A percentile compares a stretch with the other conserved stretches of the same genome.
These are phyloP conservation scores for Fistulinella cinereoalba DNA, from an alignment of 1,284 basidiomycete genomes.

Conservation along the genomic window DNA sequence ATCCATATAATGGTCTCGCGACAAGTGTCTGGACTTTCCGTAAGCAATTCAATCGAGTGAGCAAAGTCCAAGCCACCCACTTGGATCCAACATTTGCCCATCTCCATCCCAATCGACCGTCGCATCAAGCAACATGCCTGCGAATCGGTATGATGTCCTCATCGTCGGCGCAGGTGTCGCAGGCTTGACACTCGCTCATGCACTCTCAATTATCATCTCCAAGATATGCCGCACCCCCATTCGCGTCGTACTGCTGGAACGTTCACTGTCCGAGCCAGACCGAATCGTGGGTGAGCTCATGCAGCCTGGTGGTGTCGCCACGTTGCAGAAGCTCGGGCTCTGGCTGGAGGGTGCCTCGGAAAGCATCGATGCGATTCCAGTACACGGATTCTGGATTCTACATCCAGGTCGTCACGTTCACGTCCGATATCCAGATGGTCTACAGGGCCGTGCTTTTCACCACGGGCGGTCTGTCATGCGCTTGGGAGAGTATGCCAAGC, in stretches of 20 bases:
- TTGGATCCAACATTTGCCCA: no score
- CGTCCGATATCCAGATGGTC: slow-evolving; percentile 82
- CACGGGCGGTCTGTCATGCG: slow-evolving; percentile 91
- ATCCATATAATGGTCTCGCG: no score
- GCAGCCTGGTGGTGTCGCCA: slow-evolving; percentile 88
- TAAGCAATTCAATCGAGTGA: no score
- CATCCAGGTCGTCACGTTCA: slow-evolving; percentile 66
- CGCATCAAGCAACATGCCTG: slow-evolving; percentile 13
- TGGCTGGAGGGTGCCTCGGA: slow-evolving; percentile 73
- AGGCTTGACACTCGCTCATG: slow-evolving; percentile 74
- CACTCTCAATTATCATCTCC: slow-evolving; percentile 52
- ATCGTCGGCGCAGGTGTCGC: slow-evolving; percentile 91
- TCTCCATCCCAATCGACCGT: not conserved
- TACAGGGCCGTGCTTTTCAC: slow-evolving; percentile 84
- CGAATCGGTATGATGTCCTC: slow-evolving; percentile 63
- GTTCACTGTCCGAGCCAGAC: slow-evolving; percentile 90
- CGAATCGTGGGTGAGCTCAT: slow-evolving; percentile 96
- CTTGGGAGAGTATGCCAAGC: slow-evolving; percentile 65
- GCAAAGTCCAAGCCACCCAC: no score
- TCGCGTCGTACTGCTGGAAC: slow-evolving; percentile 80
- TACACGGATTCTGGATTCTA: slow-evolving; percentile 87
- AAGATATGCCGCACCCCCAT: slow-evolving; percentile 54
- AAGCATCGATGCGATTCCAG: slow-evolving; percentile 84
- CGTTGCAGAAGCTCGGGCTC: slow-evolving; percentile 78
- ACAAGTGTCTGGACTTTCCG: no score